Base-by-base conservation (phyloP, 805 yeast species). In the Candida chilensis region DNA sequence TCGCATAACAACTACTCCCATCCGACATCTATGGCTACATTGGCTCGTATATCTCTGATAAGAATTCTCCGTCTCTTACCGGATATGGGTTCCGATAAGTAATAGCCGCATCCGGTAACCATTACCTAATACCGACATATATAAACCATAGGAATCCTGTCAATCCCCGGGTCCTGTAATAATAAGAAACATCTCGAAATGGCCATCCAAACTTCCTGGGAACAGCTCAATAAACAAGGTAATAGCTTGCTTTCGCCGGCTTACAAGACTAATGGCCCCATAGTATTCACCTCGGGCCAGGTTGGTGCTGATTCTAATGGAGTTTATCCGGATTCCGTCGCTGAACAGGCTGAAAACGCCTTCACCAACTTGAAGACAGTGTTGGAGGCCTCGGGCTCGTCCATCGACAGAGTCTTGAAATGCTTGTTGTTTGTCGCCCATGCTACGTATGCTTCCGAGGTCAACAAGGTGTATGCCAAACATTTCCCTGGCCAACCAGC, bases 401-500 rank as follows among this genome's bases (percentile, higher is more conserved):
- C 68, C 4, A 25, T 61, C 7, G 71, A 61, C 31, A 56, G 55
- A 30, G 67, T 66, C 6, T 43, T 71, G 41, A 73, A 73, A 45
- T 73, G 69, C 0, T 45, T 68, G 31, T 52, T 70, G 36, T 70
- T 71, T 44, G 59, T 73, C 30, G 50, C 58, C 16, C 58, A 70
- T 37, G 54, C 60, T 17, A 46, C 53, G 18, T 60, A 67, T 38
- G 62, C 66, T 12, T 43, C 59, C 5, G 47, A 40, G 16, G 57
- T 72, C 39, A 72, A 72, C 48, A 43, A 55, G 27, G 57, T 71
- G 24, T 73, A 71, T 43, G 53, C 51, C 12, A 56, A 62, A 37
- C 54, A 58, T 42, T 66, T 73, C 53, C 57, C 61, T 2, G 52
- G 56, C 27, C 54, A 57, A 37, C 79, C 79, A 14, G 73, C 74